These are phyloP conservation scores for Trypethelium eluteriae DNA, from an alignment of 495 filamentous ascomycete species.

Conservation along the genomic window DNA sequence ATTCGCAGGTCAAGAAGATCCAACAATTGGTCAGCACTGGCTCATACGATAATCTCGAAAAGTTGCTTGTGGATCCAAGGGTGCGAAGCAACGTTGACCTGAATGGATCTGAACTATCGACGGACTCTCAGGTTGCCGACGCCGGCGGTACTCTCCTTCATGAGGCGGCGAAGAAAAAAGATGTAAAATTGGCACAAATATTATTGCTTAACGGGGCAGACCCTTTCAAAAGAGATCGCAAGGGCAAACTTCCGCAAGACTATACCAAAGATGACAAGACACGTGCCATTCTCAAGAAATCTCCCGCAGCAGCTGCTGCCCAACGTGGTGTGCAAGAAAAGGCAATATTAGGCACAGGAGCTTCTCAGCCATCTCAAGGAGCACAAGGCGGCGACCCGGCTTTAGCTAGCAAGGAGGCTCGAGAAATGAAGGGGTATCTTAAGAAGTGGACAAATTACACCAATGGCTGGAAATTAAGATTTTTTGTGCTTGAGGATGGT, in stretches of 20 bases:
- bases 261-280: slow-evolving; percentile 93
- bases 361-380: slow-evolving; percentile 50
- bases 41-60: slow-evolving; percentile 69
- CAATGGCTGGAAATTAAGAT: slow-evolving; percentile 87
- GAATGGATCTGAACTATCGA: slow-evolving; percentile 79
- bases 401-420: slow-evolving; percentile 71
- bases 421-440: slow-evolving; percentile 96
- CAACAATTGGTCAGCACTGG: slow-evolving; percentile 63
- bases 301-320: slow-evolving; percentile 86
- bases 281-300: slow-evolving; percentile 78
- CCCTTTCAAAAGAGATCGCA: slow-evolving; percentile 88
- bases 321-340: slow-evolving; percentile 95
- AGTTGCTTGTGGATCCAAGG: slow-evolving; percentile 71
- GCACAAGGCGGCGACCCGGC: slow-evolving; percentile 51
- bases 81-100: slow-evolving; percentile 82
- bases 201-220: slow-evolving; percentile 94
- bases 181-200: slow-evolving; percentile 76
- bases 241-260: slow-evolving; percentile 92
- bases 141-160: slow-evolving; percentile 83
- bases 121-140: slow-evolving; percentile 65
- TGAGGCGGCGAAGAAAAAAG: slow-evolving; percentile 81
- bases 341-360: slow-evolving; percentile 69
- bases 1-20: slow-evolving; percentile 72
- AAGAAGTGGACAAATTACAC: slow-evolving; percentile 99
- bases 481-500: slow-evolving; percentile 97